Percentiles rank a stretch among this genome's conserved stretches.
phyloP scores from a whole-genome alignment of 2,329 filamentous ascomycete genomes.

The Penicillium sclerotiorum region DNA sequence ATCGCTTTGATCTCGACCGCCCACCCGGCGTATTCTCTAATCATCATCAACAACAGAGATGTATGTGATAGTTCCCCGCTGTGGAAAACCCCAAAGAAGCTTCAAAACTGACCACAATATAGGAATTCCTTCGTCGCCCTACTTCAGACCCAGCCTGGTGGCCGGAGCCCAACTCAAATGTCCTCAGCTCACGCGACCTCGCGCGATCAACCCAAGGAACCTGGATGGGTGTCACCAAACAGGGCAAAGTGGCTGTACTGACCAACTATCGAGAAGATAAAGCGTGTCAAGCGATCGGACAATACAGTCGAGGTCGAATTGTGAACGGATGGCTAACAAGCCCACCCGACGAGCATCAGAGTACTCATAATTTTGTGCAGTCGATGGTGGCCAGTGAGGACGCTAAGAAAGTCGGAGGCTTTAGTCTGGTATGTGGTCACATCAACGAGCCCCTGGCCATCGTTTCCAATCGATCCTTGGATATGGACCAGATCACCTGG shows the following conservation, averaged over 20 bases:
- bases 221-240: slow-evolving; percentile 64
- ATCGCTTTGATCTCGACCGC: slow-evolving; percentile 75
- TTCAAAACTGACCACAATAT: slow-evolving; percentile 9
- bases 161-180: slow-evolving; percentile 56
- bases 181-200: slow-evolving; percentile 65
- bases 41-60: slow-evolving; percentile 78
- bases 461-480: slow-evolving; percentile 63
- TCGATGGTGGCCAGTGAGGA: slow-evolving; percentile 57
- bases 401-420: slow-evolving; percentile 62
- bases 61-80: slow-evolving; percentile 40
- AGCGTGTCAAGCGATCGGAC: slow-evolving; percentile 50
- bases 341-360: slow-evolving; percentile 40
- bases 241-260: slow-evolving; percentile 63
- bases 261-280: slow-evolving; percentile 65
- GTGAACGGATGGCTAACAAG: slow-evolving; percentile 62
- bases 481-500: slow-evolving; percentile 54
- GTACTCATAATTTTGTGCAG: slow-evolving; percentile 56
- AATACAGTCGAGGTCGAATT: slow-evolving; percentile 59
- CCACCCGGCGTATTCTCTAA: slow-evolving; percentile 73
- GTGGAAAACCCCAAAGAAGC: too few relatives aligned
- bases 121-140: slow-evolving; percentile 65
- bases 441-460: slow-evolving; percentile 58
- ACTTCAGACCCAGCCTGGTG: slow-evolving; percentile 64
- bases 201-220: slow-evolving; percentile 63
- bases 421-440: slow-evolving; percentile 63